Conservation (phyloP, 148 eudicot genomes). For the Drosera capensis region DNA sequence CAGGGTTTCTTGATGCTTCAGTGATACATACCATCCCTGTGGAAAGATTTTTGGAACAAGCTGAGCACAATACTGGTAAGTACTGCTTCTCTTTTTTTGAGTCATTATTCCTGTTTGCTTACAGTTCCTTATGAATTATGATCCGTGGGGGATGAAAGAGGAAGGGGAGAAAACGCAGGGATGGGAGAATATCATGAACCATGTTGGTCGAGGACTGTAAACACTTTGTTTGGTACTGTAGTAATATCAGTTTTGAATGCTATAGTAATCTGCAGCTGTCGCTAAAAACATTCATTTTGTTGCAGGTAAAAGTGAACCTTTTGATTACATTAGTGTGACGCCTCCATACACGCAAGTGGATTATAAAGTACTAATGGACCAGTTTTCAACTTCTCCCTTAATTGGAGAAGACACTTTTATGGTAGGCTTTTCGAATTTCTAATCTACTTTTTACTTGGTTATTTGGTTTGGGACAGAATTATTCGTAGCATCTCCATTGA, state of each 20-base stretch:
- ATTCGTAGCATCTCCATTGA: neutral
- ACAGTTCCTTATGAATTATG: neutral
- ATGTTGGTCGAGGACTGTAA: too few species aligned
- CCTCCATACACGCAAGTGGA: slow-evolving; percentile 85
- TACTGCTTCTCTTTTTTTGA: neutral
- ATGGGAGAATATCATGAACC: too few species aligned
- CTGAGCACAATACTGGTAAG: slow-evolving; percentile 44
- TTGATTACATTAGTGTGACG: slow-evolving; percentile 87
- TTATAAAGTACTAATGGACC: slow-evolving; percentile 65
- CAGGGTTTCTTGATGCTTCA: slow-evolving; percentile 62
- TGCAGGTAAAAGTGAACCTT: slow-evolving; percentile 48
- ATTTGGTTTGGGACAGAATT: neutral
- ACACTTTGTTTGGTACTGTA: neutral
- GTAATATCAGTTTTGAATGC: neutral
- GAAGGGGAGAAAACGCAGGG: too few species aligned
- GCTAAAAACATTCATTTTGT: slow-evolving; percentile 6
- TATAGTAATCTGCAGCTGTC: neutral
- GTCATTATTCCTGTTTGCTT: neutral
- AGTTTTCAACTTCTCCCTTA: slow-evolving; percentile 50
- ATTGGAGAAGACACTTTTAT: slow-evolving; percentile 74
- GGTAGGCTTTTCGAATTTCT: slow-evolving; percentile 30
- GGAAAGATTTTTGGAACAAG: slow-evolving; percentile 58
- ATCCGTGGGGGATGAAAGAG: neutral
- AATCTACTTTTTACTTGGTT: neutral
- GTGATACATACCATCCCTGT: slow-evolving; percentile 68